Evolutionary conservation across 345 rosid species (phyloP).

Genomic region (Aquilaria sinensis): DNA sequence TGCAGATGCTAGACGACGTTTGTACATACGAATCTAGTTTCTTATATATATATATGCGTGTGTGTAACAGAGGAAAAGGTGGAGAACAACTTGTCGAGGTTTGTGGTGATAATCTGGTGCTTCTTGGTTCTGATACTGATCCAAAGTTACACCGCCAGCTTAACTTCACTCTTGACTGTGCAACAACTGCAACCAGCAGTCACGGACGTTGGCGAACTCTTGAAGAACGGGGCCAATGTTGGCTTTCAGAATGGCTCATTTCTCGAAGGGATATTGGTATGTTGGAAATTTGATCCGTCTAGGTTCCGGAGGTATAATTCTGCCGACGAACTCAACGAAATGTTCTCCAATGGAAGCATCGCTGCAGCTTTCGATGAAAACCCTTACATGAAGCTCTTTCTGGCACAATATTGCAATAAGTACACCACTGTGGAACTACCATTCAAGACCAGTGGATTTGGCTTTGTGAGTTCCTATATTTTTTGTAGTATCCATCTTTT

Average conservation of each 20-base stretch:
- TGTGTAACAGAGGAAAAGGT: constrained; percentile 36
- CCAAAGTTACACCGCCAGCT: constrained; percentile 46
- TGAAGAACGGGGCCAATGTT: constrained; percentile 10
- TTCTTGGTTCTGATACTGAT: constrained; percentile 42
- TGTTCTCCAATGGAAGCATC: constrained; percentile 7
- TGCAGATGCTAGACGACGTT: too few species aligned
- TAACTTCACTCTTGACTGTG: constrained; percentile 41
- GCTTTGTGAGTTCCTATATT: neutral
- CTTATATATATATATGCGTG: neutral
- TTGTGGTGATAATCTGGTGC: constrained; percentile 49
- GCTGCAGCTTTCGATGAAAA: constrained; percentile 1
- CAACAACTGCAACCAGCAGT: constrained; percentile 26
- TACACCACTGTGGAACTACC: neutral
- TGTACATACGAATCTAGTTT: too few species aligned
- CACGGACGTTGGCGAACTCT: constrained; percentile 3
- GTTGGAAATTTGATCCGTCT: neutral
- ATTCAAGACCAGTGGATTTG: neutral
- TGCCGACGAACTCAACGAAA: constrained; percentile 2
- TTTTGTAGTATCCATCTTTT: neutral
- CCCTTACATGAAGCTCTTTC: constrained; percentile 2
- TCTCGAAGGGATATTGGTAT: constrained; percentile 12
- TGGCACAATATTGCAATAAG: neutral
- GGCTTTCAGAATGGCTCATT: constrained; percentile 33
- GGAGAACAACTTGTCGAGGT: constrained; percentile 32
- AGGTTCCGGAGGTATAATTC: neutral